Percentiles rank a stretch among this genome's conserved stretches.
These are phyloP conservation scores for Vaccinium corymbosum DNA, from an alignment of 148 eudicot genomes.

Conservation along the genomic window DNA sequence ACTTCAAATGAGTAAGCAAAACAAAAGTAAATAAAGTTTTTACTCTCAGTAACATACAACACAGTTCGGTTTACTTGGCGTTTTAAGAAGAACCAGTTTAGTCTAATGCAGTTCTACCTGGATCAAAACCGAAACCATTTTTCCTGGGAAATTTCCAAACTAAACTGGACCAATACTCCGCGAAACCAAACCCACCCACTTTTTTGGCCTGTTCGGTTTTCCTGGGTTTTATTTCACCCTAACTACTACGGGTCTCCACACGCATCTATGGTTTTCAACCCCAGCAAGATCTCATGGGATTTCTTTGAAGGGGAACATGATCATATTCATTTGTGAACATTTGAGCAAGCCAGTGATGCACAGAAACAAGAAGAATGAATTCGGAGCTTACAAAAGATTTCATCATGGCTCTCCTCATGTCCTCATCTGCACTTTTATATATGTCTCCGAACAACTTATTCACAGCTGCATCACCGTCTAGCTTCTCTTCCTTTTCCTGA, in stretches of 20 bases:
- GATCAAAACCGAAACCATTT: not conserved
- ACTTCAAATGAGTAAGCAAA: not conserved
- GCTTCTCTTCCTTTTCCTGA: slow-evolving; percentile 32
- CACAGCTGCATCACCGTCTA: slow-evolving; percentile 71
- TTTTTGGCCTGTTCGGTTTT: not conserved
- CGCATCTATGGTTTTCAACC: not conserved
- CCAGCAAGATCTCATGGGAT: not conserved
- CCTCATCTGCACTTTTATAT: slow-evolving; percentile 57
- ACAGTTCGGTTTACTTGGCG: not conserved
- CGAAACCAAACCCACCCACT: not conserved
- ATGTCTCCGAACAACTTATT: slow-evolving; percentile 60
- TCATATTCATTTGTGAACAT: not conserved
- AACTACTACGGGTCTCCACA: not conserved
- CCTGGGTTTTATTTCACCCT: not conserved
- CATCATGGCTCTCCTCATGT: slow-evolving; percentile 60
- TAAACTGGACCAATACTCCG: not conserved
- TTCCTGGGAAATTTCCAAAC: not conserved
- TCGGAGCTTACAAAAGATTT: slow-evolving; percentile 59
- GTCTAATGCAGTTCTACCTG: not conserved
- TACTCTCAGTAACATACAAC: not conserved
- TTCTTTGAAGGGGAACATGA: not conserved
- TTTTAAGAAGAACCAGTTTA: not conserved
- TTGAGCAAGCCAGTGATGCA: not conserved
- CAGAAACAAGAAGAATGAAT: not conserved
- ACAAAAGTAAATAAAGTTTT: not conserved